phyloP scores from a whole-genome alignment of 2,329 filamentous ascomycete genomes.

The Dendrostoma leiphaemia region DNA sequence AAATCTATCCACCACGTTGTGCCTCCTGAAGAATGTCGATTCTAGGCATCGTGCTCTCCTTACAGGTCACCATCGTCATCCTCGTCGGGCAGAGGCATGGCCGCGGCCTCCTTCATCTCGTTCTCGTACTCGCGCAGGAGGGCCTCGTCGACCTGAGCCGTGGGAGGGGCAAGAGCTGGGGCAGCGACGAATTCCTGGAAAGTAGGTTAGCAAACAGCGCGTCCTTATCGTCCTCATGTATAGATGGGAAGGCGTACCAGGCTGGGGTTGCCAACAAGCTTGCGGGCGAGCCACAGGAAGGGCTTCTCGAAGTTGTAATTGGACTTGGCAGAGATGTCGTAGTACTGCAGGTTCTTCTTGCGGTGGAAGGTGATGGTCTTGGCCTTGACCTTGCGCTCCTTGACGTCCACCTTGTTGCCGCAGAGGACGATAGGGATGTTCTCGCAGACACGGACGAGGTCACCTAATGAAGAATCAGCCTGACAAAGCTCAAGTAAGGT shows the following conservation, averaged over 20 bases:
- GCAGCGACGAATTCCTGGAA: conserved; percentile 91
- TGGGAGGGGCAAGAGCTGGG: conserved; percentile 89
- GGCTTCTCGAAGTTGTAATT: conserved; percentile 99
- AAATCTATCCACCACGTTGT: conserved; percentile 20
- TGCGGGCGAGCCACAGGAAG: conserved; percentile 98
- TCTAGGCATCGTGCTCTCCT: conserved; percentile 27
- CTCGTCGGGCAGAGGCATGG: conserved; percentile 90
- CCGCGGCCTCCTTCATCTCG: conserved; percentile 81
- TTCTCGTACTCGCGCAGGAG: conserved; percentile 79
- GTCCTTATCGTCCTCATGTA: neutral
- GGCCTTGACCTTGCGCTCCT: conserved; percentile 99
- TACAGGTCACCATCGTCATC: conserved; percentile 73
- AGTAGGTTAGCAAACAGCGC: conserved; percentile 25
- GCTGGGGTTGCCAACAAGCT: conserved; percentile 90
- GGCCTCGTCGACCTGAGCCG: conserved; percentile 81
- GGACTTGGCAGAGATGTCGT: conserved; percentile 99
- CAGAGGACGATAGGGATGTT: conserved; percentile 97
- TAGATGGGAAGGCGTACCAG: conserved; percentile 58
- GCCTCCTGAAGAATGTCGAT: conserved; percentile 3
- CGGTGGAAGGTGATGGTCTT: conserved; percentile 99
- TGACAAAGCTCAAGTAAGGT: neutral
- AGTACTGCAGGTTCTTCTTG: conserved; percentile 99
- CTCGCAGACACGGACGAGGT: conserved; percentile 98
- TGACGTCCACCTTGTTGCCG: conserved; percentile 99
- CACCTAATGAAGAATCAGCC: conserved; percentile 56